These are phyloP conservation scores for Teratosphaeriaceae sp. DNA, from an alignment of 2,329 filamentous ascomycete species.

Conservation along the genomic window DNA sequence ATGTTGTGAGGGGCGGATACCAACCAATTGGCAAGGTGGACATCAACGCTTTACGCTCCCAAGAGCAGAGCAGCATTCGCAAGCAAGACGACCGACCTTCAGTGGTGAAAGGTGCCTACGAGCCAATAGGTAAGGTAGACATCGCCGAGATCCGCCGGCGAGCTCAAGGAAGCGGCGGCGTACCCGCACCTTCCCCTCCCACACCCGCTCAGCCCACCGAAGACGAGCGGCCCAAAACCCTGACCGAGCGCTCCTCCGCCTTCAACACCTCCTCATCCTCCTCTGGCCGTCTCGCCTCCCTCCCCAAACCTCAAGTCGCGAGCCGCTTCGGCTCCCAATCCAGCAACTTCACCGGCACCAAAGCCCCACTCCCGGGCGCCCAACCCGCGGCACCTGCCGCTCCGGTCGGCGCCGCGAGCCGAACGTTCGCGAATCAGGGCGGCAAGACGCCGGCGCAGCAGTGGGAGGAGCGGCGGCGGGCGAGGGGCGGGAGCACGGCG, in stretches of 20 bases:
- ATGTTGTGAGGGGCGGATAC: constrained; percentile 79
- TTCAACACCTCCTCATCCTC: constrained; percentile 68
- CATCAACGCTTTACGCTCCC: constrained; percentile 77
- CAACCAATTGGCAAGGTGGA: constrained; percentile 97
- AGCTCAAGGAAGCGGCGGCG: too few relatives aligned
- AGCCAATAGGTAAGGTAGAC: constrained; percentile 93
- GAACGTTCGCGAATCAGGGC: constrained; percentile 88
- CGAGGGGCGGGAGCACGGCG: constrained; percentile 54
- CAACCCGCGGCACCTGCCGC: constrained; percentile 51
- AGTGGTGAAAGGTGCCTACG: constrained; percentile 84
- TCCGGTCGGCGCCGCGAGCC: constrained; percentile 72
- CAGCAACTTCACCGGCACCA: constrained; percentile 75
- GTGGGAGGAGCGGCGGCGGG: constrained; percentile 94
- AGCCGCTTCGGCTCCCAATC: constrained; percentile 74
- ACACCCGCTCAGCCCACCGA: constrained; percentile 31
- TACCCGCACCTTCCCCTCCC: too few relatives aligned
- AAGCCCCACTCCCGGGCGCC: constrained; percentile 69
- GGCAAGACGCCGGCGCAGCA: constrained; percentile 95
- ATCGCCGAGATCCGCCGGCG: constrained; percentile 87
- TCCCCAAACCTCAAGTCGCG: constrained; percentile 92
- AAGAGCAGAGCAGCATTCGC: constrained; percentile 56
- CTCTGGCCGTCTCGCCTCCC: constrained; percentile 67
- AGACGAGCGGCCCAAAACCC: constrained; percentile 51
- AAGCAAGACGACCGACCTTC: constrained; percentile 69
- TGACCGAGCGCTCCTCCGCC: constrained; percentile 69